Percentiles rank a stretch among this genome's conserved stretches.
Evolutionary conservation across 352 stramenopile species (phyloP).

Genomic region (Phytophthora sp.): DNA sequence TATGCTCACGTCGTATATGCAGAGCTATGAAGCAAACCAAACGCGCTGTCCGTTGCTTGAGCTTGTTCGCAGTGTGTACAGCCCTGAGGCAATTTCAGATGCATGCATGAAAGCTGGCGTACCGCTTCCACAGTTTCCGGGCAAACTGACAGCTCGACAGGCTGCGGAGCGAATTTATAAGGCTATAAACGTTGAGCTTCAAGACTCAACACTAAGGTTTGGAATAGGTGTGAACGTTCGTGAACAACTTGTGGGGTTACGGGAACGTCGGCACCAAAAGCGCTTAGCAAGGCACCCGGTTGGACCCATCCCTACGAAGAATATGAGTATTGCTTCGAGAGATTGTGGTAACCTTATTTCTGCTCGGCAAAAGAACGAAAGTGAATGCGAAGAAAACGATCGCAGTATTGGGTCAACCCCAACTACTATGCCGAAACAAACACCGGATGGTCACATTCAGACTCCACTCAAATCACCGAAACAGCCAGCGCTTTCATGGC

Average conservation of each 20-base stretch:
- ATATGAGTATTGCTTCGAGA: not conserved
- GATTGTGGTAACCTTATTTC: not conserved
- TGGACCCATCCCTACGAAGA: too few species aligned
- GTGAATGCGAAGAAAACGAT: too few species aligned
- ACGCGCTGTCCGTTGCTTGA: conserved; percentile 20
- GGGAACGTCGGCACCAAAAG: conserved; percentile 3
- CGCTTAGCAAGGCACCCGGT: too few species aligned
- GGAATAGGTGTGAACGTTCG: conserved; percentile 16
- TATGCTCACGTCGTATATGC: conserved; percentile 27
- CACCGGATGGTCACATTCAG: not conserved
- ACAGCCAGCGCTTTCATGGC: not conserved
- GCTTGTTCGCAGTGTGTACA: conserved; percentile 13
- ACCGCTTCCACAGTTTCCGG: not conserved
- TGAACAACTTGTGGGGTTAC: conserved; percentile 11
- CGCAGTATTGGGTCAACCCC: too few species aligned
- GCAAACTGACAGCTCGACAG: not conserved
- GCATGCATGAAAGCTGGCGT: not conserved
- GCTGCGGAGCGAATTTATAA: conserved; percentile 17
- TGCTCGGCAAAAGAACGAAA: too few species aligned
- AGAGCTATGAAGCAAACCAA: conserved; percentile 12
- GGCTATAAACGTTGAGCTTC: conserved; percentile 20
- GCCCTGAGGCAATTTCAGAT: conserved; percentile 5
- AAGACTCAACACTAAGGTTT: conserved; percentile 18
- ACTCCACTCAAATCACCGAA: not conserved
- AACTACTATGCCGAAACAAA: too few species aligned